Evolutionary conservation across 441 rosid genomes (phyloP).

Genomic region (Brassica balearica): DNA sequence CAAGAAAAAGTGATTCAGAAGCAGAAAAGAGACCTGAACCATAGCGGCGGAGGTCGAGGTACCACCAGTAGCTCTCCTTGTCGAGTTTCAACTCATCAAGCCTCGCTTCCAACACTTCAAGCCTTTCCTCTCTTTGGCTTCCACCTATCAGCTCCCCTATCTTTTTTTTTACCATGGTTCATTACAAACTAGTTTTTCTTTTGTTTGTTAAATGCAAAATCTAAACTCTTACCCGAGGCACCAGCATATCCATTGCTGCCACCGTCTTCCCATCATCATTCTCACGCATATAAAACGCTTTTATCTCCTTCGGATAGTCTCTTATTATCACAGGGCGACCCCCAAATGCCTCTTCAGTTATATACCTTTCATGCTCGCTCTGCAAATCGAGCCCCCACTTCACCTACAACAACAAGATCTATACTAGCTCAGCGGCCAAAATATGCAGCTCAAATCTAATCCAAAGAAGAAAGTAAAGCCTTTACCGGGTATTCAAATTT

Average conservation of each 20-base stretch:
- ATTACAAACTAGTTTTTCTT: neutral
- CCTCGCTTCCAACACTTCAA: constrained; percentile 79
- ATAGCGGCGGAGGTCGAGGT: constrained; percentile 91
- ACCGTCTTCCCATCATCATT: constrained; percentile 97
- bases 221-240: constrained; percentile 74
- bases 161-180: constrained; percentile 49
- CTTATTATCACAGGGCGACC: constrained; percentile 88
- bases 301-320: constrained; percentile 98
- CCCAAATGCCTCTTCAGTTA: constrained; percentile 86
- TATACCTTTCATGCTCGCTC: constrained; percentile 98
- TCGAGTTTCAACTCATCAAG: constrained; percentile 74
- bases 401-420: constrained; percentile 53
- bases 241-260: constrained; percentile 98
- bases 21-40: constrained; percentile 73
- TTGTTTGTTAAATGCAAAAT: constrained; percentile 1
- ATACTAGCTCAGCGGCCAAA: neutral
- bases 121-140: constrained; percentile 98
- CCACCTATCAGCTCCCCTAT: constrained; percentile 98
- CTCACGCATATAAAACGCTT: constrained; percentile 97
- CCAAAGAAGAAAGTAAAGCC: constrained; percentile 6
- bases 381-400: constrained; percentile 97
- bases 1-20: constrained; percentile 1
- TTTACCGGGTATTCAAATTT: constrained; percentile 92
- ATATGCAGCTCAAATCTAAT: neutral
- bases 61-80: constrained; percentile 96